A percentile compares a stretch with the other conserved stretches of the same genome.
Conservation (phyloP, 495 filamentous ascomycete species). For the Aspergillus mulundensis region DNA sequence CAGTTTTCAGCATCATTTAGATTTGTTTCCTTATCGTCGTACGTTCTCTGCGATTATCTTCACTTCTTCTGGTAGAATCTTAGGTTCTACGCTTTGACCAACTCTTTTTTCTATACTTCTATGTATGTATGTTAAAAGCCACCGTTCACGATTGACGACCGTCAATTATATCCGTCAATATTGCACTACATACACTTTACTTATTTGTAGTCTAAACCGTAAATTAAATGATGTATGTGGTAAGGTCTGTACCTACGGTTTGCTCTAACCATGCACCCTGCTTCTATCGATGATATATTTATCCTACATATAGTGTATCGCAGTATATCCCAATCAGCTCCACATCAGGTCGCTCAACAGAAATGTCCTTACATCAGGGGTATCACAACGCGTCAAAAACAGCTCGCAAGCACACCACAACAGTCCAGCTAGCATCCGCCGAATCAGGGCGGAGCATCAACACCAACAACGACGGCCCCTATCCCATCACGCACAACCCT, state of each 20-base stretch:
- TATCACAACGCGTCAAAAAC: background rate
- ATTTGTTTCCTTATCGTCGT: constrained; percentile 8
- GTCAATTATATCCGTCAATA: background rate
- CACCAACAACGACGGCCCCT: background rate
- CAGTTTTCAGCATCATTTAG: background rate
- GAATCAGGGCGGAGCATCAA: background rate
- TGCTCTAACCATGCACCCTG: no score
- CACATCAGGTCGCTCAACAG: background rate
- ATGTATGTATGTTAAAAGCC: background rate
- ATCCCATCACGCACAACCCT: constrained; percentile 34
- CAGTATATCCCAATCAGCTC: background rate
- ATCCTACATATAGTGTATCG: background rate
- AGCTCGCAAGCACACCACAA: no score
- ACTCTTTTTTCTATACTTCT: background rate
- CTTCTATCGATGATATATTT: background rate
- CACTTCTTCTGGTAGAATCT: constrained; percentile 11
- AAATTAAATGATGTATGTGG: no score
- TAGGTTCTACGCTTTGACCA: constrained; percentile 6
- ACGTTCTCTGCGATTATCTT: constrained; percentile 8
- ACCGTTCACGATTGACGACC: background rate
- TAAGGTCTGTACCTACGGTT: no score
- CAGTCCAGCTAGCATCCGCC: no score
- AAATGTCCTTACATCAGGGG: background rate
- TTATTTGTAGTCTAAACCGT: background rate
- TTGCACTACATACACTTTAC: background rate